These are phyloP conservation scores for Amphicarpaea edgeworthii DNA, from an alignment of 306 rosid genomes.

Conservation along the genomic window DNA sequence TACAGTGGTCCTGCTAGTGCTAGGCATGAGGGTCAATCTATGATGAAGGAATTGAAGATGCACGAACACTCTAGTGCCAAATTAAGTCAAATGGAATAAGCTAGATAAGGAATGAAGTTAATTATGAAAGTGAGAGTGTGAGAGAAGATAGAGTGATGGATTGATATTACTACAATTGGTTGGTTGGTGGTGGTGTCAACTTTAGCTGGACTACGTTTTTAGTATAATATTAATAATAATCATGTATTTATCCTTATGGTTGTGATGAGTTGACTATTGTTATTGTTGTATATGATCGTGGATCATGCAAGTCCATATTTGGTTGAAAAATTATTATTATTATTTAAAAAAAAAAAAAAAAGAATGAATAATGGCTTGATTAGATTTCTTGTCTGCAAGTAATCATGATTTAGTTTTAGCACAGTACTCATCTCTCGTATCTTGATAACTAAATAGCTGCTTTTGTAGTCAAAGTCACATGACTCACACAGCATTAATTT, in stretches of 20 bases:
- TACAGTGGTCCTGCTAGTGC: neutral
- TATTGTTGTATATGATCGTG: slow-evolving; percentile 14
- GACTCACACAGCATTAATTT: slow-evolving; percentile 2
- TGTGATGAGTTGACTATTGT: slow-evolving; percentile 18
- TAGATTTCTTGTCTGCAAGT: neutral
- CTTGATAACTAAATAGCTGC: neutral
- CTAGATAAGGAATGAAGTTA: neutral
- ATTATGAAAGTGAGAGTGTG: slow-evolving; percentile 12
- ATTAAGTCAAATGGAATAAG: slow-evolving; percentile 26
- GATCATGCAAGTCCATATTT: slow-evolving; percentile 30
- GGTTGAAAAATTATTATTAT: too few relatives aligned
- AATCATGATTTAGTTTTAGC: slow-evolving; percentile 1
- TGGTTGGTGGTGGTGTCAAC: slow-evolving; percentile 12
- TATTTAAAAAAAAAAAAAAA: neutral
- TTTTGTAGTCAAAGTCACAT: slow-evolving; percentile 2
- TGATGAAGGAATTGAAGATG: slow-evolving; percentile 9
- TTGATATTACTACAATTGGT: neutral
- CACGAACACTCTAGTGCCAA: neutral
- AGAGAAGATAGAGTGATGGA: neutral
- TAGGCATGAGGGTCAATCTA: neutral
- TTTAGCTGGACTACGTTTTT: neutral
- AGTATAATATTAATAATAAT: too few relatives aligned
- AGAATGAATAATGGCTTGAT: neutral
- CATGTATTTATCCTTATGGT: slow-evolving; percentile 1
- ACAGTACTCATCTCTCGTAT: neutral